A percentile compares a stretch with the other conserved stretches of the same genome.
phyloP scores from a whole-genome alignment of 2,329 filamentous ascomycete species.

The Sporothrix mexicana region DNA sequence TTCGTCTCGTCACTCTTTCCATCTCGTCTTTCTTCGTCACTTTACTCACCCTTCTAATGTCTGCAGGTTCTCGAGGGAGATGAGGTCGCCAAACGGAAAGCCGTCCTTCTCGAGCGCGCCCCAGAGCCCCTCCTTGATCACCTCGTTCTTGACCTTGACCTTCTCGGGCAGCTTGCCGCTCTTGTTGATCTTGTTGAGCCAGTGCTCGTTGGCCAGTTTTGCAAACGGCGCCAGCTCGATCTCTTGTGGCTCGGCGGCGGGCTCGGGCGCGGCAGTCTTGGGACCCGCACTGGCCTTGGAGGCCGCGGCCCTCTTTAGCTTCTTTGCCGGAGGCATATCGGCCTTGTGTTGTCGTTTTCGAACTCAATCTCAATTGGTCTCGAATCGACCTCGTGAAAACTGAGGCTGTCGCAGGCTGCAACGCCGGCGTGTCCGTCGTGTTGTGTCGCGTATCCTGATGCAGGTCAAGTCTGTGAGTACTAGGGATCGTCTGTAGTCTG shows the following conservation, averaged over 20 bases:
- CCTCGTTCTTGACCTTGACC: slow-evolving; percentile 78
- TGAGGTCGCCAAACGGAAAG: slow-evolving; percentile 77
- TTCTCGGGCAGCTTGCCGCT: slow-evolving; percentile 64
- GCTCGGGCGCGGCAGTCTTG: slow-evolving; percentile 59
- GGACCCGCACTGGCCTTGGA: slow-evolving; percentile 49
- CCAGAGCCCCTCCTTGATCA: slow-evolving; percentile 89
- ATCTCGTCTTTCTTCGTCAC: not conserved
- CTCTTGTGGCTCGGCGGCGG: slow-evolving; percentile 71
- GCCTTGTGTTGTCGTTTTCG: too few species aligned
- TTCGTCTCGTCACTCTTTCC: not conserved
- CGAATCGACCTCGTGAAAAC: not conserved
- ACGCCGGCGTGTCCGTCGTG: not conserved
- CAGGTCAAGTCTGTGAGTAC: too few species aligned
- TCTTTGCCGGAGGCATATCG: slow-evolving; percentile 64
- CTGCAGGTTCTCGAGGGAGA: slow-evolving; percentile 88
- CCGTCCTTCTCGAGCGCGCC: slow-evolving; percentile 80
- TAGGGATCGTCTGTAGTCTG: not conserved
- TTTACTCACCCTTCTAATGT: slow-evolving; percentile 74
- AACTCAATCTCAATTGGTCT: not conserved
- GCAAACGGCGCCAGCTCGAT: slow-evolving; percentile 68
- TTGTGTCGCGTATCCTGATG: not conserved
- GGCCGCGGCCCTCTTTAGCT: slow-evolving; percentile 59
- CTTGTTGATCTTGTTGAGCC: slow-evolving; percentile 63
- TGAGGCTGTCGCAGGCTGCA: not conserved
- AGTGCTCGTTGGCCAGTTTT: slow-evolving; percentile 80